Evolutionary conservation across 1,284 basidiomycete species (phyloP), one percentile per base, ranked within the genome.

Genomic region (Ustilago loliicola): DNA sequence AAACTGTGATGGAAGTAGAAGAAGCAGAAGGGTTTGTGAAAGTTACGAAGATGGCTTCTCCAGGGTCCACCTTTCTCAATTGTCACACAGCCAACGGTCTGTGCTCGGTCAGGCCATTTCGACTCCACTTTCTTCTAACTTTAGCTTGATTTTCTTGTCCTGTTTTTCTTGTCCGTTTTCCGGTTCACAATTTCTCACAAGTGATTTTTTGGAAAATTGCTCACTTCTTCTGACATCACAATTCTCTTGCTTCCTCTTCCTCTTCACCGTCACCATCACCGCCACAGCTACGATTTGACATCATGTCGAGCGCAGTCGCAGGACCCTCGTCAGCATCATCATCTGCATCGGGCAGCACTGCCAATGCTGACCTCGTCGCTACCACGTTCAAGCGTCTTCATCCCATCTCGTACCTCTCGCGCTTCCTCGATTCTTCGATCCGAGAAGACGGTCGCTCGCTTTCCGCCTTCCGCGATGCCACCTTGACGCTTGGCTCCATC

Each of bases 371-470:
- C 17, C 54, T 74, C 11, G 71, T 59, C 29, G 75, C 78, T 6
- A 73, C 71, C 21, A 79, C 77, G 1, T 81, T 81, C 66, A 81
- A 81, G 54, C 71, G 74, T 13, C 66, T 81, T 19, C 80, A 77
- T 61, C 80, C 80, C 23, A 36, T 65, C 38, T 66, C 80, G 34
- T 81, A 79, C 48, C 80, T 81, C 21, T 65, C 63, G 3, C 77
- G 77, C 42, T 81, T 81, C 60, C 74, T 81, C 58, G 66, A 67
- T 42, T 62, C 71, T n/a, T 70, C 66, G 7, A 59, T 77, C 27
- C 77, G 80, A 52, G 80, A 81, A 40, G 80, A 81, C 45, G 74
- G 61, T 7, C 77, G 80, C 10, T 15, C 51, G 9, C 66, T 76
- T 23, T 3, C 51, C 50, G 51, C 61, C 19, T 74, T 66, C 30